These are phyloP conservation scores for Lecanicillium sp. DNA, from an alignment of 2,329 filamentous ascomycete species.

Conservation along the genomic window DNA sequence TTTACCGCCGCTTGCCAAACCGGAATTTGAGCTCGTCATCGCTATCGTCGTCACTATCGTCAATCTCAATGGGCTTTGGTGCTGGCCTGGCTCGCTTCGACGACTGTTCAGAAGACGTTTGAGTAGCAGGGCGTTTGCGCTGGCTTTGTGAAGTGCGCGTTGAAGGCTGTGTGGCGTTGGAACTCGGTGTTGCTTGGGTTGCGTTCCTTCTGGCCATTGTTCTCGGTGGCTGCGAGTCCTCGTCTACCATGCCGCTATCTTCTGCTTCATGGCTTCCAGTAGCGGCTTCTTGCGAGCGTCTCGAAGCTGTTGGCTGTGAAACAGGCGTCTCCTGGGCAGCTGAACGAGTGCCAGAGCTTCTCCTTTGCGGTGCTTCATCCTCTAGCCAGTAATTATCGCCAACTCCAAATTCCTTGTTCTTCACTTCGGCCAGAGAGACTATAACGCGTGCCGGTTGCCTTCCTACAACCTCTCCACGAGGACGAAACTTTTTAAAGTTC, in stretches of 20 bases:
- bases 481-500: conserved; percentile 88
- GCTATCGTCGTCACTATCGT: conserved; percentile 38
- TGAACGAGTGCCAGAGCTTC: conserved; percentile 7
- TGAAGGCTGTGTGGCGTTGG: conserved; percentile 8
- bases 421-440: conserved; percentile 62
- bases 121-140: conserved; percentile 25
- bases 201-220: neutral
- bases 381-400: conserved; percentile 72
- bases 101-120: conserved; percentile 18
- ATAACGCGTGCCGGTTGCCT: conserved; percentile 46
- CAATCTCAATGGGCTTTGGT: conserved; percentile 25
- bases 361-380: conserved; percentile 28
- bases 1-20: conserved; percentile 41
- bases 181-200: conserved; percentile 4
- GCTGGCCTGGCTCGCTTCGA: conserved; percentile 14
- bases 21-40: conserved; percentile 50
- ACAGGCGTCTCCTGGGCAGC: neutral
- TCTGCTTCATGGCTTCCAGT: conserved; percentile 16
- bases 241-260: conserved; percentile 6
- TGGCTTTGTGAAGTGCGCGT: conserved; percentile 15
- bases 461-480: conserved; percentile 40
- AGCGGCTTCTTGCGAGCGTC: conserved; percentile 5
- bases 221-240: conserved; percentile 8
- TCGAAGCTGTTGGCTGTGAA: conserved; percentile 4
- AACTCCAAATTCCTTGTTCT: conserved; percentile 62